Base-by-base conservation (phyloP, 2,329 filamentous ascomycete species). In the Fusarium marasasianum region DNA sequence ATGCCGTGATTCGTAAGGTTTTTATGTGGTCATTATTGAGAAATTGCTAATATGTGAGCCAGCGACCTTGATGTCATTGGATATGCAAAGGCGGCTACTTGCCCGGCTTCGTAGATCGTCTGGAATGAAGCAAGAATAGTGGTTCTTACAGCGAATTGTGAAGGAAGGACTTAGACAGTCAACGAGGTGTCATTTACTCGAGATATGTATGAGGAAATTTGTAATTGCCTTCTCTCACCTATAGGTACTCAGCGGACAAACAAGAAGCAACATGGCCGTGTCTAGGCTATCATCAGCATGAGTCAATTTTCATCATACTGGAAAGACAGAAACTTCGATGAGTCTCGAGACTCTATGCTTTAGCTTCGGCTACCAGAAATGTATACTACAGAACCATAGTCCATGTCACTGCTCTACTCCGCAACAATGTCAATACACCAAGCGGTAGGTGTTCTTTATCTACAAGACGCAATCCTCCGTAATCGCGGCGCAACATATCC, bases 301-400 rank as follows among this genome's bases (percentile, higher is more conserved):
- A 5, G 8, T 7, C 29, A n/a, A 50, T n/a, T 33, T 18, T 3
- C 3, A 31, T 8, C 5, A 33, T 6, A 4, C 29, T 18, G 5
- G 1, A 3, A 50, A 2, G 9, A 6, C 0, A 18, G 15, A 50
- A 18, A 2, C 3, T 3, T 13, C 8, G 0, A n/a, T 13, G 1
- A 0, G 8, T 14, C 15, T 13, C 15, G 3, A 50, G 7, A 9
- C 47, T 10, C 22, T 7, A 33, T n/a, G 13, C 22, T 3, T n/a
- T 3, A 31, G 4, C 5, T 8, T 22, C 12, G 10, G 20, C 11
- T 6, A 50, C 15, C 9, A 9, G 5, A n/a, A 18, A 9, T 9
- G 11, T 37, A 20, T 3, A 7, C 4, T 53, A 59, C 2, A 59
- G 14, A 29, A 62, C 58, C 50, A 56, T 62, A 0, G 59, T 62